Conservation (phyloP, 306 rosid species). For the Corylus heterophylla region DNA sequence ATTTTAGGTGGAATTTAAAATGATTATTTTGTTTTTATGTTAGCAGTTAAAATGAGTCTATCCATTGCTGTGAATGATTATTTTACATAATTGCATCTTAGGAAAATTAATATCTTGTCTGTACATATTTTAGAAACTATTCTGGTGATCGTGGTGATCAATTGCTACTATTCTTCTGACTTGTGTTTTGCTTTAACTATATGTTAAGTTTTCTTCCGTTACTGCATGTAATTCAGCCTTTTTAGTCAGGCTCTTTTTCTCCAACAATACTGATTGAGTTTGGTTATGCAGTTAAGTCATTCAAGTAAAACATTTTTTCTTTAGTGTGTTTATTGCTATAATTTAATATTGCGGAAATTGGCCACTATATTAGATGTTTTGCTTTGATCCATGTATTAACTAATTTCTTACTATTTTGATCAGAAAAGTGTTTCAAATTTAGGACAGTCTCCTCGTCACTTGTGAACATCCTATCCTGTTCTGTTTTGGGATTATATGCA, state of each 20-base stretch:
- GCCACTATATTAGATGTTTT: not conserved
- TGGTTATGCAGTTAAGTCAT: not conserved
- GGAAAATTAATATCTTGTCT: not conserved
- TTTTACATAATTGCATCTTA: not conserved
- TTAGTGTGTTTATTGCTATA: not conserved
- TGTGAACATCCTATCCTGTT: slow-evolving; percentile 15
- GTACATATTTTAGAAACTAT: not conserved
- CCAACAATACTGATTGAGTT: not conserved
- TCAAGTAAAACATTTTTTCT: not conserved
- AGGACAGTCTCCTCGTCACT: slow-evolving; percentile 14
- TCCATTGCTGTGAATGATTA: not conserved
- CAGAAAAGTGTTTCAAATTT: slow-evolving; percentile 2
- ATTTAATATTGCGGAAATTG: not conserved
- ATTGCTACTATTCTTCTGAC: not conserved
- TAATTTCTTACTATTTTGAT: not conserved
- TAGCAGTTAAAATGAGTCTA: not conserved
- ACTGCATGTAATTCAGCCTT: not conserved
- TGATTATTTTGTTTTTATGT: not conserved
- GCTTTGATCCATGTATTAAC: not conserved
- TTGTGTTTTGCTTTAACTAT: not conserved
- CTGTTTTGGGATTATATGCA: slow-evolving; percentile 21
- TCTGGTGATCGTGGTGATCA: not conserved
- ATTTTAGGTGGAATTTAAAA: not conserved
- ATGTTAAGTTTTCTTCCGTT: not conserved
- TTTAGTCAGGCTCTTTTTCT: not conserved